Base-by-base conservation (phyloP, 2,329 filamentous ascomycete species). In the Fusarium protoensiforme region DNA sequence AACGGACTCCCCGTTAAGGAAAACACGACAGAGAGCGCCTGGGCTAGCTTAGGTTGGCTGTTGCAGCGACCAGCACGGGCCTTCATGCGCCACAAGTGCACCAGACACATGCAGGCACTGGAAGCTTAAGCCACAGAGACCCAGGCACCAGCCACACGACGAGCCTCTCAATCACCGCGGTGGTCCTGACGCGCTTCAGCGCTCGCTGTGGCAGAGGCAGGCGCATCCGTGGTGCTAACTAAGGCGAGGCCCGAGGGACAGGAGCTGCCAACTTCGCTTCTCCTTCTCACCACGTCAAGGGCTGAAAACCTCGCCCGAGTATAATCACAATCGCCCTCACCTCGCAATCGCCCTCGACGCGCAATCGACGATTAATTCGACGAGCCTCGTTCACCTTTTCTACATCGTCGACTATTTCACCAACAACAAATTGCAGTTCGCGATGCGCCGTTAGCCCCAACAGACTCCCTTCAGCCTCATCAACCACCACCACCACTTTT, bases 161-260 rank as follows among this genome's bases (percentile, higher is more conserved):
- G 64, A 24, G 24, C 24, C 24, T 57, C 63, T 61, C 54, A 61
- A 71, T 63, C 67, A 60, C 56, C 48, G 48, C 5, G 41, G 41
- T 68, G 68, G 59, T 64, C 69, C 59, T 72, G 74, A 78, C 77
- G 77, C 77, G 77, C 75, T 64, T 69, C 64, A 77, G 73, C 73
- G 61, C 57, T 38, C 14, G 36, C 54, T 75, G 67, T 68, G 33
- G 62, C 67, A 73, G 69, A 57, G 69, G 64, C 72, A 65, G 73
- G 74, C 69, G 73, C 72, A 73, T 72, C 65, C 46, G 46, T 53
- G 46, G 46, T 68, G 61, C 71, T 73, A 73, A 73, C 57, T 63
- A 67, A 71, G 70, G 62, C 60, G 70, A 71, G 31, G 53, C 39
- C 59, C 56, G 64, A 61, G 63, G 63, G 36, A 60, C 61, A 61